Evolutionary conservation across 768 basidiomycete genomes (phyloP).

Genomic region (Aureoboletus auriporus): DNA sequence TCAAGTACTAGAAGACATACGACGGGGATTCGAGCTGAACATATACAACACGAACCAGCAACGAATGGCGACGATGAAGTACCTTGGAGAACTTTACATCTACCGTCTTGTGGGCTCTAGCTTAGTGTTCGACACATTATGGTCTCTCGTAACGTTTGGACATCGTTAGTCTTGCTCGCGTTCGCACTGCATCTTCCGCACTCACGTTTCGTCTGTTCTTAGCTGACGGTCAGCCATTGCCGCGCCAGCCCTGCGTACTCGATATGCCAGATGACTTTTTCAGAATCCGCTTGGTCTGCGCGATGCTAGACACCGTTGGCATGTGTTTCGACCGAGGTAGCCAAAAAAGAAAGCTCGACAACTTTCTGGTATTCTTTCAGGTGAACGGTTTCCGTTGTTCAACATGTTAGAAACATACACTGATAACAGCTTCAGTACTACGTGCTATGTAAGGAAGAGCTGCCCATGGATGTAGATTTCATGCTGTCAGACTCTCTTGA

Average conservation of each 20-base stretch:
- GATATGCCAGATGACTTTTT: constrained; percentile 98
- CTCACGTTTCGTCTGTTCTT: constrained; percentile 11
- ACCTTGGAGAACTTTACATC: constrained; percentile 95
- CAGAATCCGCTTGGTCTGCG: constrained; percentile 87
- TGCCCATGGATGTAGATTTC: constrained; percentile 99
- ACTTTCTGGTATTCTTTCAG: constrained; percentile 91
- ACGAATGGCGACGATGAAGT: constrained; percentile 87
- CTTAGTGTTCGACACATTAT: constrained; percentile 89
- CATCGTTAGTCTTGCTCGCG: constrained; percentile 64
- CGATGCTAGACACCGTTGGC: constrained; percentile 90
- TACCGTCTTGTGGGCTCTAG: constrained; percentile 87
- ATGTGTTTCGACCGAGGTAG: constrained; percentile 97
- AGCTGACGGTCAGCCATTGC: constrained; percentile 90
- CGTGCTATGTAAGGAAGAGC: constrained; percentile 76
- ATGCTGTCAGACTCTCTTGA: constrained; percentile 95
- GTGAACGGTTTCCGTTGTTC: constrained; percentile 35
- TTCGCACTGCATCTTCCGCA: not conserved
- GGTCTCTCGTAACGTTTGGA: constrained; percentile 93
- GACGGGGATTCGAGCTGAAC: constrained; percentile 90
- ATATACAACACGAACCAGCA: constrained; percentile 94
- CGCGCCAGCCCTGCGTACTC: constrained; percentile 65
- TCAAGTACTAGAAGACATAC: constrained; percentile 90
- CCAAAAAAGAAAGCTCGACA: constrained; percentile 90
- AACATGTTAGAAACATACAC: constrained; percentile 1
- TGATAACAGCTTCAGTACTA: constrained; percentile 57